A percentile compares a stretch with the other conserved stretches of the same genome.
These are phyloP conservation scores for Acephala macrosclerotiorum DNA, from an alignment of 2,329 filamentous ascomycete species.

Conservation along the genomic window DNA sequence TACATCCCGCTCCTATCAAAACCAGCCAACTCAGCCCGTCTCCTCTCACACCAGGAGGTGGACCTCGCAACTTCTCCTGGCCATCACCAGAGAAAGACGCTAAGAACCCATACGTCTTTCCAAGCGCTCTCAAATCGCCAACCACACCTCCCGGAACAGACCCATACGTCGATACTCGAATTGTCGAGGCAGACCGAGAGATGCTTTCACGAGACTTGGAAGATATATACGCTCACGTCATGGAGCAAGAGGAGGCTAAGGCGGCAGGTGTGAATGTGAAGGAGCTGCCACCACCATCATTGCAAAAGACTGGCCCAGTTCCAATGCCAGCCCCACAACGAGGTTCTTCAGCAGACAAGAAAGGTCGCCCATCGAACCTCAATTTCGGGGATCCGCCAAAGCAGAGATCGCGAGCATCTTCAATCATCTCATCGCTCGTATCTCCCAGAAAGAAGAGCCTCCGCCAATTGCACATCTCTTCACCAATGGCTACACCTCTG, in stretches of 20 bases:
- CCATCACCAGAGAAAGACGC: slow-evolving; percentile 52
- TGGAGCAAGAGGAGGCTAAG: slow-evolving; percentile 83
- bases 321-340: slow-evolving; percentile 40
- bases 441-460: slow-evolving; percentile 55
- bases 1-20: slow-evolving; percentile 53
- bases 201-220: slow-evolving; percentile 86
- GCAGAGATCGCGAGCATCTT: slow-evolving; percentile 63
- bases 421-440: slow-evolving; percentile 66
- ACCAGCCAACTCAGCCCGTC: slow-evolving; percentile 16
- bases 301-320: slow-evolving; percentile 39
- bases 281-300: slow-evolving; percentile 45
- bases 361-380: slow-evolving; percentile 51
- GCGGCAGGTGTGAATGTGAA: slow-evolving; percentile 60
- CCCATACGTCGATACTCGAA: slow-evolving; percentile 76
- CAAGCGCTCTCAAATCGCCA: slow-evolving; percentile 47
- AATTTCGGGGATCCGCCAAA: slow-evolving; percentile 50
- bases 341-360: slow-evolving; percentile 48
- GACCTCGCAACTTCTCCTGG: slow-evolving; percentile 56
- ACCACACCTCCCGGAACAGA: slow-evolving; percentile 53
- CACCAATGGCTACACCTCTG: slow-evolving; percentile 70
- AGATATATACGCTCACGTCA: slow-evolving; percentile 88
- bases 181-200: slow-evolving; percentile 77
- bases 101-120: slow-evolving; percentile 53
- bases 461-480: slow-evolving; percentile 65
- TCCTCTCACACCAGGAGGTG: slow-evolving; percentile 22